Percentiles rank a stretch among this genome's conserved stretches.
These are phyloP conservation scores for Lepidium didymum DNA, from an alignment of 345 rosid species.

Conservation along the genomic window DNA sequence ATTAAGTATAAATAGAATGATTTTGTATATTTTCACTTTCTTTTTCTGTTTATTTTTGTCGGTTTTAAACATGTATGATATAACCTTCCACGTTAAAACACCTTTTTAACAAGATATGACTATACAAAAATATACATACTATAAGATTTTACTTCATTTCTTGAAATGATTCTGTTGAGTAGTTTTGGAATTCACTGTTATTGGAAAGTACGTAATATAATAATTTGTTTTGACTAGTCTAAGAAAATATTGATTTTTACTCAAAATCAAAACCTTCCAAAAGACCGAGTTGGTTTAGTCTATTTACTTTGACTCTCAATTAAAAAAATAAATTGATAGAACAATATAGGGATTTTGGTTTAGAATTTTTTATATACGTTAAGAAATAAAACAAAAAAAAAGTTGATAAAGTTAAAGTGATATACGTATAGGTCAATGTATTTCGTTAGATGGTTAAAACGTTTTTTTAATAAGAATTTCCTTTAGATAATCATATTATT, in stretches of 20 bases:
- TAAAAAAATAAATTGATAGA: not conserved
- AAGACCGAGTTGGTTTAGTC: not conserved
- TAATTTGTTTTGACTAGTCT: not conserved
- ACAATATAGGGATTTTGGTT: not conserved
- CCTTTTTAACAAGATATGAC: not conserved
- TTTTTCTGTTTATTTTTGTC: not conserved
- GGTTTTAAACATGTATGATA: not conserved
- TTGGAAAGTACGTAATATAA: not conserved
- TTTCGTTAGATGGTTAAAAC: no score
- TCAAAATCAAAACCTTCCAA: not conserved
- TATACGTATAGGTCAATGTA: no score
- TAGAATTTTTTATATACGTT: no score
- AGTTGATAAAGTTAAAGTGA: no score
- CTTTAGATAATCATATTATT: no score
- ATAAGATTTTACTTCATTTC: not conserved
- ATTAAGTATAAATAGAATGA: constrained; percentile 5
- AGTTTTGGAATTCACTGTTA: not conserved
- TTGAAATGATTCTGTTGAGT: not conserved
- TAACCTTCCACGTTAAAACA: not conserved
- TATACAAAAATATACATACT: no score
- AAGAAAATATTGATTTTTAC: not conserved
- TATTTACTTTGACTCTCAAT: not conserved
- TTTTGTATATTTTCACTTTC: not conserved
- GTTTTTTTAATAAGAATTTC: no score
- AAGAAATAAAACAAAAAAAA: no score